A percentile compares a stretch with the other conserved stretches of the same genome.
These are phyloP conservation scores for Acanthamoeba castellanii DNA, from an alignment of 208 protist species.

Conservation along the genomic window DNA sequence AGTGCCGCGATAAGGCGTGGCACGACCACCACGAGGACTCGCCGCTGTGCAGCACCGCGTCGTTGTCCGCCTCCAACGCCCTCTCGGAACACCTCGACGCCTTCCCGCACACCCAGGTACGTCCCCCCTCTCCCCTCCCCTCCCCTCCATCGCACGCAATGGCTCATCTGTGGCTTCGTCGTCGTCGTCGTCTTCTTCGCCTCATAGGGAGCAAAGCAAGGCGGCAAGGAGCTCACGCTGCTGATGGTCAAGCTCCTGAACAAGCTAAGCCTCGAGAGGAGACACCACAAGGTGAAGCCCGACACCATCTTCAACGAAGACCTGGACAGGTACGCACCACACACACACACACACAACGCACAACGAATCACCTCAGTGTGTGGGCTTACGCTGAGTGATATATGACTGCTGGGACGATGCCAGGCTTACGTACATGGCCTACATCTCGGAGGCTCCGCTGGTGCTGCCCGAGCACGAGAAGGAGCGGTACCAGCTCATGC, in stretches of 20 bases:
- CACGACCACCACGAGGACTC: conserved; percentile 66
- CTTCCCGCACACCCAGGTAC: neutral
- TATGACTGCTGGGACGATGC: neutral
- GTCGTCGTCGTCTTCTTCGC: neutral
- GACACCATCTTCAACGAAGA: conserved; percentile 27
- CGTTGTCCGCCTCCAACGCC: conserved; percentile 12
- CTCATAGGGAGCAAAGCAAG: neutral
- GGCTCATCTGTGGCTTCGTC: neutral
- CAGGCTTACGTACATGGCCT: conserved; percentile 60
- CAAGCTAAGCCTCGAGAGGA: conserved; percentile 28
- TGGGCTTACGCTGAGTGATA: no score
- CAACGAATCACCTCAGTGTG: no score
- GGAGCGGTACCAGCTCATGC: conserved; percentile 27
- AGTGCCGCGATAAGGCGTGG: conserved; percentile 53
- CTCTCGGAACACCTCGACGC: neutral
- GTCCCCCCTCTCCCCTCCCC: neutral
- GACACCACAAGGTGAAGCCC: neutral
- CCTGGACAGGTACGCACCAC: conserved; percentile 21
- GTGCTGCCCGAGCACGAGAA: conserved; percentile 55
- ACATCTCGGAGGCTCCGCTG: conserved; percentile 55
- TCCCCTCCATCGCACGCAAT: neutral
- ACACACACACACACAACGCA: neutral
- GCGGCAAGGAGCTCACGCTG: conserved; percentile 59
- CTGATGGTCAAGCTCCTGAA: conserved; percentile 51
- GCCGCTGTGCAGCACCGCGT: conserved; percentile 11